phyloP scores from a whole-genome alignment of 306 rosid species.

The Aeschynomene evenia region DNA sequence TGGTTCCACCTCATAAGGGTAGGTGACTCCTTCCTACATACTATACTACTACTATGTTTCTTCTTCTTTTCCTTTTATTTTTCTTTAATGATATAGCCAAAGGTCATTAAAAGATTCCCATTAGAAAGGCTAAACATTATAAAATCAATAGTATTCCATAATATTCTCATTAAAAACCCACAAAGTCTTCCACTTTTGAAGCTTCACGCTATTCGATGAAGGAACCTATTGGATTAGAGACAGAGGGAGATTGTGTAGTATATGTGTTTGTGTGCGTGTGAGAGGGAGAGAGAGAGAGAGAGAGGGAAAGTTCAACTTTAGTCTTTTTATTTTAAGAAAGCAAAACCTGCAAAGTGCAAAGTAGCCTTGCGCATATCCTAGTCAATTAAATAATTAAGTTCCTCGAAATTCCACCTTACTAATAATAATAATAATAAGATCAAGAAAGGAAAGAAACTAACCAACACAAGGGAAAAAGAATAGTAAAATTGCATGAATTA shows the following conservation, averaged over 20 bases:
- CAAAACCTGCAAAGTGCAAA: conserved; percentile 17
- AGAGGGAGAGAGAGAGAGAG: background rate
- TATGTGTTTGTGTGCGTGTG: background rate
- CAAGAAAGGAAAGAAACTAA: background rate
- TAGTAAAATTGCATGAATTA: conserved; percentile 9
- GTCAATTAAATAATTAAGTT: conserved; percentile 28
- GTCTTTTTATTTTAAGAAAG: conserved; percentile 9
- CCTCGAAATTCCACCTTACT: conserved; percentile 9
- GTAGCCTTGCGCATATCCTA: conserved; percentile 19
- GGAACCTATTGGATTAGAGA: conserved; percentile 31
- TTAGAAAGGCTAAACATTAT: conserved; percentile 38
- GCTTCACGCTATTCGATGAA: conserved; percentile 33
- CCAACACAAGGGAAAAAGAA: conserved; percentile 13
- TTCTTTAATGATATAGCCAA: conserved; percentile 8
- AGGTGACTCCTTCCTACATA: conserved; percentile 23
- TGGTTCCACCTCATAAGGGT: background rate
- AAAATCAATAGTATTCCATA: conserved; percentile 20
- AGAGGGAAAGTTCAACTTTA: conserved; percentile 15
- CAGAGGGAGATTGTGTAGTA: background rate
- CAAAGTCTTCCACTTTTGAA: conserved; percentile 27
- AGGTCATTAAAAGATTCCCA: conserved; percentile 24
- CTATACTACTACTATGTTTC: too few relatives aligned
- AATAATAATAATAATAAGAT: background rate
- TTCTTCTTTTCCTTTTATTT: too few relatives aligned
- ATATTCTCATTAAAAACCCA: conserved; percentile 10